These are phyloP conservation scores for Phytophthora agathidicida DNA, from an alignment of 352 stramenopile genomes.

Conservation along the genomic window DNA sequence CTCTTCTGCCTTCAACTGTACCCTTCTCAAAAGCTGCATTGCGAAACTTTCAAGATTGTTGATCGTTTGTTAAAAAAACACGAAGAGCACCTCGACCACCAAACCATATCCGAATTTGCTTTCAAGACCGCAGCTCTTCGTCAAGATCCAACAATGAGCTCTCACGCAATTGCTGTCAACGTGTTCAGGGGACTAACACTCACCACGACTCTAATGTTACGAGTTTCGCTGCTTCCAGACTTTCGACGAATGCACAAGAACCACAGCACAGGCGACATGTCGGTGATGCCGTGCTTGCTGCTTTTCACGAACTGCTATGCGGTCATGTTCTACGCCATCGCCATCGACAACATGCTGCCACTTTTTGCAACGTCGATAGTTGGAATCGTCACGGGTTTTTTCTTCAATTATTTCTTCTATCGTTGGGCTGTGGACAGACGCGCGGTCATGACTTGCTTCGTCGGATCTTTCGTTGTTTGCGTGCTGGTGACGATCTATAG, in stretches of 20 bases:
- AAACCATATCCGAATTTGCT: slow-evolving; percentile 13
- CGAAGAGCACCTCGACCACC: slow-evolving; percentile 6
- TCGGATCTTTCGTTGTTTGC: slow-evolving; percentile 18
- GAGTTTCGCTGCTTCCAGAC: slow-evolving; percentile 39
- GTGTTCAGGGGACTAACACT: slow-evolving; percentile 34
- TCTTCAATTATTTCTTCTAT: slow-evolving; percentile 44
- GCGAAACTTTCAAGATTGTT: slow-evolving; percentile 18
- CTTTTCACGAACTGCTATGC: slow-evolving; percentile 41
- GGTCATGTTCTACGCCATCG: slow-evolving; percentile 36
- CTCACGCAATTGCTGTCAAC: slow-evolving; percentile 13
- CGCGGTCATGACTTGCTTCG: slow-evolving; percentile 17
- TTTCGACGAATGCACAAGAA: slow-evolving; percentile 41
- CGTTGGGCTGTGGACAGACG: slow-evolving; percentile 23
- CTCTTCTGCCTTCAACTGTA: slow-evolving; percentile 7
- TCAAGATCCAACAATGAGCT: slow-evolving; percentile 6
- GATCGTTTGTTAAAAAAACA: slow-evolving; percentile 11
- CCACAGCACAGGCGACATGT: slow-evolving; percentile 40
- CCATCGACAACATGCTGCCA: slow-evolving; percentile 36
- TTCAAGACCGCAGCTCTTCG: slow-evolving; percentile 1
- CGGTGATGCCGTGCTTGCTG: slow-evolving; percentile 35
- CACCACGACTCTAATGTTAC: slow-evolving; percentile 38
- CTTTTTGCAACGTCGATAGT: slow-evolving; percentile 31
- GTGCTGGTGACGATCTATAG: slow-evolving; percentile 42
- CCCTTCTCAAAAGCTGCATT: neutral
- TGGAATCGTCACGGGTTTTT: slow-evolving; percentile 25